These are phyloP conservation scores for Colletotrichum costaricense DNA, from an alignment of 2,329 filamentous ascomycete genomes.

Conservation along the genomic window DNA sequence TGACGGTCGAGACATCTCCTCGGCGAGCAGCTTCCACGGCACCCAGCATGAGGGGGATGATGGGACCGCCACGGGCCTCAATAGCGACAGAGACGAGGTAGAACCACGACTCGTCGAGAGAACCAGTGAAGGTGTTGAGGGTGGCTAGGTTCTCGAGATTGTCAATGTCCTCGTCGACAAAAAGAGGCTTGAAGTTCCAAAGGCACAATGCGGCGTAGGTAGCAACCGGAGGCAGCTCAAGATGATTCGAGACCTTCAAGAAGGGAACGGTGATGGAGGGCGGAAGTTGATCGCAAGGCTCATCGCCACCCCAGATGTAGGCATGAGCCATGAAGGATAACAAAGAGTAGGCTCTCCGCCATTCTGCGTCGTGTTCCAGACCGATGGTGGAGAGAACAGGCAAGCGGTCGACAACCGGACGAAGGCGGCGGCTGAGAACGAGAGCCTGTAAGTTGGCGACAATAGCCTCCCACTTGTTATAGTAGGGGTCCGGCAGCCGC, in stretches of 20 bases:
- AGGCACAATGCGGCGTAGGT: conserved; percentile 92
- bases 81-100: conserved; percentile 96
- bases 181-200: conserved; percentile 97
- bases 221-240: conserved; percentile 91
- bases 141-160: conserved; percentile 89
- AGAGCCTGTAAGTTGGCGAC: conserved; percentile 87
- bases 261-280: conserved; percentile 86
- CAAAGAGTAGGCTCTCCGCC: conserved; percentile 91
- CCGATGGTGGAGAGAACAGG: conserved; percentile 86
- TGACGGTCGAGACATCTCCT: conserved; percentile 77
- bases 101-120: conserved; percentile 98
- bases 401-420: conserved; percentile 81
- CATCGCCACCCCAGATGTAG: conserved; percentile 96
- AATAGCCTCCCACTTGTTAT: conserved; percentile 93
- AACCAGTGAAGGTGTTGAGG: conserved; percentile 91
- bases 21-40: conserved; percentile 84
- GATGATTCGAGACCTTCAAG: conserved; percentile 77
- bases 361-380: conserved; percentile 87
- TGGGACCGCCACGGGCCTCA: conserved; percentile 88
- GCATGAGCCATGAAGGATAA: conserved; percentile 92
- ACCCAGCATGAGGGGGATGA: conserved; percentile 87
- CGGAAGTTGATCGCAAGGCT: conserved; percentile 82
- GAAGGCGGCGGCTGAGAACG: conserved; percentile 85
- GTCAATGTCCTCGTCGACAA: conserved; percentile 83
- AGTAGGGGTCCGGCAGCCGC: conserved; percentile 87